These are phyloP conservation scores for Oidiodendron maius DNA, from an alignment of 495 filamentous ascomycete species.

Conservation along the genomic window DNA sequence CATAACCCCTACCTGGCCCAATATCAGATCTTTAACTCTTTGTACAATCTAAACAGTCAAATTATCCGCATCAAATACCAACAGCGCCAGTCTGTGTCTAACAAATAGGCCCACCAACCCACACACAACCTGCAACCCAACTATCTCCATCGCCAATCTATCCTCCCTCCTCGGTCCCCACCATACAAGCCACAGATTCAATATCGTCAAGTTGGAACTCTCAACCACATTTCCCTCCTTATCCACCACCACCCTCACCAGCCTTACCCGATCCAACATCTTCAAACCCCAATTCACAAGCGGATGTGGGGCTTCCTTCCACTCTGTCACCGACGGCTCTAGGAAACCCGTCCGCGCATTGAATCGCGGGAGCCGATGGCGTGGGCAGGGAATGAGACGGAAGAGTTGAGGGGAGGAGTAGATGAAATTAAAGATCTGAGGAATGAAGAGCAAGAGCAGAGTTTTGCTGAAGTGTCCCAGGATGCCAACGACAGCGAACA, in stretches of 20 bases:
- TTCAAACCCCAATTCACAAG: slow-evolving; percentile 55
- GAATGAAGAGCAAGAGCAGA: slow-evolving; percentile 80
- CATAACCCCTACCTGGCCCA: too few relatives aligned
- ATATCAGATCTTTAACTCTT: too few relatives aligned
- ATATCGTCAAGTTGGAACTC: slow-evolving; percentile 83
- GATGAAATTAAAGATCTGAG: slow-evolving; percentile 93
- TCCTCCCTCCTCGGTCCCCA: slow-evolving; percentile 89
- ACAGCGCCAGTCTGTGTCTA: slow-evolving; percentile 74
- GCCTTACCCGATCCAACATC: slow-evolving; percentile 53
- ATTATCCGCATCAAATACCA: slow-evolving; percentile 87
- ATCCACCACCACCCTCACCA: slow-evolving; percentile 60
- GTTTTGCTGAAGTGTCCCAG: slow-evolving; percentile 98
- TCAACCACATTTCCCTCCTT: slow-evolving; percentile 65
- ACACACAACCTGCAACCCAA: slow-evolving; percentile 62
- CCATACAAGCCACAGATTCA: slow-evolving; percentile 97
- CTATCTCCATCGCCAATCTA: slow-evolving; percentile 67
- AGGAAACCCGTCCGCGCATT: slow-evolving; percentile 76
- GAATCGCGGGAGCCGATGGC: slow-evolving; percentile 85
- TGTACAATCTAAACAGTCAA: slow-evolving; percentile 22
- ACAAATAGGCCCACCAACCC: slow-evolving; percentile 81
- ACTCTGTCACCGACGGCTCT: slow-evolving; percentile 78
- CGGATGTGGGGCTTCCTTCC: slow-evolving; percentile 62
- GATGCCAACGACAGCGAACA: slow-evolving; percentile 95
- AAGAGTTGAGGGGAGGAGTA: slow-evolving; percentile 92
- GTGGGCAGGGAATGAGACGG: slow-evolving; percentile 80